Base-by-base conservation (phyloP, 2,329 filamentous ascomycete genomes). In the Aspergillus bombycis region DNA sequence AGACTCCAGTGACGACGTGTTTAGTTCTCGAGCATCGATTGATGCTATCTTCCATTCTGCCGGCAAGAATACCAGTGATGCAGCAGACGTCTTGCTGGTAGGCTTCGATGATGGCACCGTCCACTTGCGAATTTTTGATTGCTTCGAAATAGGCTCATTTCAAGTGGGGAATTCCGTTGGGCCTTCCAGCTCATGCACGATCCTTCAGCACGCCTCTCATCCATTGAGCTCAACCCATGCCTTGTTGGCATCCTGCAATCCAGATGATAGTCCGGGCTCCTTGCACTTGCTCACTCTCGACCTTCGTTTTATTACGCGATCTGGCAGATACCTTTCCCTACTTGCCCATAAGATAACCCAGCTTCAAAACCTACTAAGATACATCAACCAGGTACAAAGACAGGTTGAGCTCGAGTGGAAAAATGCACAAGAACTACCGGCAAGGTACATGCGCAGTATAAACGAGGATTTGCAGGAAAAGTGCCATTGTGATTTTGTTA, bases 291-390 rank as follows among this genome's bases (percentile, higher is more conserved):
- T 94, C 0, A 91, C 91, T 1, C 86, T 96, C 74, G 92, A 96
- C 69, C 82, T 97, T n/a, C 88, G 89, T 0, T 96, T 97, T 72
- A 87, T 96, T 55, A 88, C 89, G 3, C 89, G 89, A 16, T 81
- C 79, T 0, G 91, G 91, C 3, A 87, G 93, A 61, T 92, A 96
- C 72, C 81, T 98, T 2, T 92, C 94, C 32, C 84, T 97, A 5
- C 83, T 98, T 14, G 91, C 94, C 0, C 93, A 91, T 19, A 96
- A 96, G 71, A 90, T 93, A 5, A 96, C 94, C 0, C 91, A 92
- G 50, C 79, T 98, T 19, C 92, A 97, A 71, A 96, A 95, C 67
- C 78, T 98, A 14, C 81, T 97, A 9, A 85, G 93, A 56, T 98
- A 99, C 74, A 85, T 97, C 52, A 88, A 88, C 61, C 92, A 97